Evolutionary conservation across 1,284 basidiomycete species (phyloP).

Genomic region (Apiotrichum brassicae): DNA sequence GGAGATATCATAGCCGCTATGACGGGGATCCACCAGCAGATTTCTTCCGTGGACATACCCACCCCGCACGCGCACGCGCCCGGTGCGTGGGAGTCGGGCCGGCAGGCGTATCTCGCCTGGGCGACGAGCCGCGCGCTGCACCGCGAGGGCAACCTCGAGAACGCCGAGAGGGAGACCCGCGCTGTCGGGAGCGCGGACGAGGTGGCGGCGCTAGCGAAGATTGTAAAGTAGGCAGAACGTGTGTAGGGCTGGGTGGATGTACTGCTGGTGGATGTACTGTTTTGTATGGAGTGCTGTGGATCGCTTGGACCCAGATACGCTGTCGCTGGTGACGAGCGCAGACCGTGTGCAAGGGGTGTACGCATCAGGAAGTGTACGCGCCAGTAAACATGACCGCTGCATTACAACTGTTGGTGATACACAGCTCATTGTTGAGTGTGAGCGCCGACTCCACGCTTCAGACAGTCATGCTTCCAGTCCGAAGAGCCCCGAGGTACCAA

Average conservation of each 20-base stretch:
- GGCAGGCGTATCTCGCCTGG: constrained; percentile 46
- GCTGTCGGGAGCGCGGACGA: constrained; percentile 19
- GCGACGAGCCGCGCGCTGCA: constrained; percentile 31
- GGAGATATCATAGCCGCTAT: constrained; percentile 21
- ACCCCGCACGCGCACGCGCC: background rate
- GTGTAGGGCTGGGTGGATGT: background rate
- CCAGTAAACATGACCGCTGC: too few relatives aligned
- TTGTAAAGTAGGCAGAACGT: constrained; percentile 1
- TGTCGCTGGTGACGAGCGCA: too few relatives aligned
- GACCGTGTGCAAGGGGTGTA: too few relatives aligned
- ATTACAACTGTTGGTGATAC: too few relatives aligned
- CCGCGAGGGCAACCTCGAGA: constrained; percentile 8
- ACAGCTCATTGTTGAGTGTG: too few relatives aligned
- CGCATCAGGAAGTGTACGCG: too few relatives aligned
- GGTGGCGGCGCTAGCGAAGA: constrained; percentile 14
- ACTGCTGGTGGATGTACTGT: background rate
- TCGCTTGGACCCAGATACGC: too few relatives aligned
- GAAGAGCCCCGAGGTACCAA: too few relatives aligned
- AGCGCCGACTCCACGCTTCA: too few relatives aligned
- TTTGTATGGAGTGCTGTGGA: too few relatives aligned
- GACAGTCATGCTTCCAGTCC: too few relatives aligned
- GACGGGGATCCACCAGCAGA: constrained; percentile 24
- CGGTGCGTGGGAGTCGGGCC: constrained; percentile 43
- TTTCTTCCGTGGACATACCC: constrained; percentile 26
- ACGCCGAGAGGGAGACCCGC: constrained; percentile 17